Conservation (phyloP, 768 basidiomycete species). For the Kwoniella dendrophila region DNA sequence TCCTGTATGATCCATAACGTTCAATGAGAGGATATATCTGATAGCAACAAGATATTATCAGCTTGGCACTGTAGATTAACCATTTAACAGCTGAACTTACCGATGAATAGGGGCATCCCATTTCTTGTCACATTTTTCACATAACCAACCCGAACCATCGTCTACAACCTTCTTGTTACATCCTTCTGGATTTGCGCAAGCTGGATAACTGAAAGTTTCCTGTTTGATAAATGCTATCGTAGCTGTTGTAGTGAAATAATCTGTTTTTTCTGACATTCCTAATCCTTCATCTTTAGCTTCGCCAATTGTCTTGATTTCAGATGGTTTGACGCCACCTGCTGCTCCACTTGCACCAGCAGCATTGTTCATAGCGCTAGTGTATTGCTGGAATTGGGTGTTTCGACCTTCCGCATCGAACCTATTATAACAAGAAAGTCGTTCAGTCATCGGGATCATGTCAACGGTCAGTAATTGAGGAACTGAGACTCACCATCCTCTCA, state of each 20-base stretch:
- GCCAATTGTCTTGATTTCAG: constrained; percentile 70
- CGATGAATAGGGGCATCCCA: constrained; percentile 75
- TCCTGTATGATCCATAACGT: constrained; percentile 83
- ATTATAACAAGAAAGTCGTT: neutral
- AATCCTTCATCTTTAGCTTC: constrained; percentile 78
- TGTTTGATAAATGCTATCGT: constrained; percentile 84
- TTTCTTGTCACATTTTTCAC: constrained; percentile 84
- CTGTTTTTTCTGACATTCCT: constrained; percentile 73
- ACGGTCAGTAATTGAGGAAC: neutral
- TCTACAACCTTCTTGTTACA: constrained; percentile 90
- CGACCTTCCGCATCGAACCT: constrained; percentile 73
- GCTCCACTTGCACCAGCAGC: constrained; percentile 13
- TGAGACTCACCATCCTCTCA: constrained; percentile 75
- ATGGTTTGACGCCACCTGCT: constrained; percentile 59
- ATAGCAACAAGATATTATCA: neutral
- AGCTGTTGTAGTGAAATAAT: constrained; percentile 77
- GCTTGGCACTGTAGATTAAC: neutral
- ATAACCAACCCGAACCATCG: constrained; percentile 71
- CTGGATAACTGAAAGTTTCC: constrained; percentile 78
- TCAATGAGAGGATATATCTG: constrained; percentile 73
- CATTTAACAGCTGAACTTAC: constrained; percentile 60
- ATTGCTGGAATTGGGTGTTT: constrained; percentile 69
- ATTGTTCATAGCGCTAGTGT: constrained; percentile 59
- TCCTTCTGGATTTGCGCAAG: constrained; percentile 69
- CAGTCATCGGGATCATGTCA: neutral